These are phyloP conservation scores for Scheffersomyces insectosa DNA, from an alignment of 1,139 yeast genomes.

Conservation along the genomic window DNA sequence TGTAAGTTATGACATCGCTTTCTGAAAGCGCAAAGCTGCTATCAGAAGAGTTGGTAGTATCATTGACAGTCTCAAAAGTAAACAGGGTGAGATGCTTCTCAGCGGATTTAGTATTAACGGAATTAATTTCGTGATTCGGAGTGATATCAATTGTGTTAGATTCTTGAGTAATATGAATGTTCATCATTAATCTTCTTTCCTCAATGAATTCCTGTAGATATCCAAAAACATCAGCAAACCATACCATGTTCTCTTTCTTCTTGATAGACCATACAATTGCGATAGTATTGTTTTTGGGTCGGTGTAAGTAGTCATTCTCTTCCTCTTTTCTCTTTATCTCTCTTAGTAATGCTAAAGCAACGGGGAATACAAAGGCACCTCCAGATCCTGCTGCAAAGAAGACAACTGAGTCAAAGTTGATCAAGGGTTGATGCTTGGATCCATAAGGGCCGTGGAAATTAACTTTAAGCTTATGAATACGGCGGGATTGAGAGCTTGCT, in stretches of 20 bases:
- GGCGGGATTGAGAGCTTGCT: no score
- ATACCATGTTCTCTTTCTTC: constrained; percentile 20
- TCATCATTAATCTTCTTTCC: constrained; percentile 20
- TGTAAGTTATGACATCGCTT: neutral
- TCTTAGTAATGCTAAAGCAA: constrained; percentile 35
- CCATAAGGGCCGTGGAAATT: constrained; percentile 44
- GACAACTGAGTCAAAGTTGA: constrained; percentile 36
- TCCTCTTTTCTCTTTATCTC: constrained; percentile 19
- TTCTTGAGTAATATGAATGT: constrained; percentile 18
- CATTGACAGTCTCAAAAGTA: no score
- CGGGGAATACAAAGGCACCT: constrained; percentile 43
- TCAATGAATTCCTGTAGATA: constrained; percentile 22
- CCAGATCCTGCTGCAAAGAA: constrained; percentile 46
- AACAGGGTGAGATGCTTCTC: no score
- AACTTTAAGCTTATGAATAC: constrained; percentile 24
- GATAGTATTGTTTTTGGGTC: constrained; percentile 28
- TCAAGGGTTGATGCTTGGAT: constrained; percentile 35
- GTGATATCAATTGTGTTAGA: no score
- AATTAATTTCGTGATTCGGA: no score
- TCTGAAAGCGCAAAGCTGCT: no score
- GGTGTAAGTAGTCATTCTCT: constrained; percentile 25
- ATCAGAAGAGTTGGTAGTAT: no score
- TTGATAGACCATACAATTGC: constrained; percentile 33
- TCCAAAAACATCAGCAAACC: constrained; percentile 35
- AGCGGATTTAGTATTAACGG: no score